Percentiles rank a stretch among this genome's conserved stretches.
Conservation (phyloP, 108 stramenopile genomes). For the Fragilaria radians region DNA sequence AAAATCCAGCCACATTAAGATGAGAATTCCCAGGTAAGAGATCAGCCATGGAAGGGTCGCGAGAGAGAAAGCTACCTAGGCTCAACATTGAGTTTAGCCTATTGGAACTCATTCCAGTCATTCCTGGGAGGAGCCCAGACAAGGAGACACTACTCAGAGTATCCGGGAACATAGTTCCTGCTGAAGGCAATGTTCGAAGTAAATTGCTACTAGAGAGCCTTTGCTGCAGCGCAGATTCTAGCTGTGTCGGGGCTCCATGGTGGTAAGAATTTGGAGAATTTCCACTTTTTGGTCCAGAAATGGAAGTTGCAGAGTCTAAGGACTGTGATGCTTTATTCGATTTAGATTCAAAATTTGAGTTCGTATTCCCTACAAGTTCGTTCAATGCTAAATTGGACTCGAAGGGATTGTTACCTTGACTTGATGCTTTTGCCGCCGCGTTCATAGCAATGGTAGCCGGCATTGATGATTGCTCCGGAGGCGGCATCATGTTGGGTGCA, state of each 20-base stretch:
- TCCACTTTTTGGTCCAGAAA: neutral
- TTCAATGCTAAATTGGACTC: conserved; percentile 42
- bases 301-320: neutral
- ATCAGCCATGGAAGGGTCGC: conserved; percentile 52
- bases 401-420: conserved; percentile 34
- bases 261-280: neutral
- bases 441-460: conserved; percentile 3
- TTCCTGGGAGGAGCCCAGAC: conserved; percentile 26
- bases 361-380: conserved; percentile 33
- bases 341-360: conserved; percentile 1
- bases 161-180: conserved; percentile 30
- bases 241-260: neutral
- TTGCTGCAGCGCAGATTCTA: neutral
- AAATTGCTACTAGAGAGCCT: conserved; percentile 1
- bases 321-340: conserved; percentile 6
- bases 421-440: conserved; percentile 10
- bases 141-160: conserved; percentile 34
- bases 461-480: neutral
- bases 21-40: neutral
- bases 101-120: conserved; percentile 31
- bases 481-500: neutral
- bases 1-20: neutral
- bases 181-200: conserved; percentile 33
- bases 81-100: conserved; percentile 44
- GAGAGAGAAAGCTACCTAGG: conserved; percentile 36